Evolutionary conservation across 2,329 filamentous ascomycete genomes (phyloP).

Genomic region (Calonectria pseudoturangicola): DNA sequence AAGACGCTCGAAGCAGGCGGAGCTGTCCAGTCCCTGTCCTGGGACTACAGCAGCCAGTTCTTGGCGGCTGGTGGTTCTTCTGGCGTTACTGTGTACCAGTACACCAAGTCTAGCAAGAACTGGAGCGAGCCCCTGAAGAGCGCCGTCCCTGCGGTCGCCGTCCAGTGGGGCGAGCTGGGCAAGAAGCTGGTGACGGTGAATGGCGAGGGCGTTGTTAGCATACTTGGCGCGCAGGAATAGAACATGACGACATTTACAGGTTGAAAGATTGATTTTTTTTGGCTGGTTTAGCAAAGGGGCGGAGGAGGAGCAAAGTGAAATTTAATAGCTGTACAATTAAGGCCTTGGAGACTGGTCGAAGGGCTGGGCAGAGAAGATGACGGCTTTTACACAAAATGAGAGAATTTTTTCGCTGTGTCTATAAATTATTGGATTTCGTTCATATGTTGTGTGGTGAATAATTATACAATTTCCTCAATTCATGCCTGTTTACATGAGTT

Average conservation of each 20-base stretch:
- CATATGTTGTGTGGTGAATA: background rate
- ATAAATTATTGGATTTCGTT: background rate
- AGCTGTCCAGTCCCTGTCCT: slow-evolving; percentile 84
- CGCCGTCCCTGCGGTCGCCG: slow-evolving; percentile 81
- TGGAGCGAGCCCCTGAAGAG: slow-evolving; percentile 92
- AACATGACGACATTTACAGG: slow-evolving; percentile 28
- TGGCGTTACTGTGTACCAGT: slow-evolving; percentile 91
- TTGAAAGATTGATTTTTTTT: slow-evolving; percentile 19
- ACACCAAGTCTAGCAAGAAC: slow-evolving; percentile 88
- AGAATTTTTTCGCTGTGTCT: slow-evolving; percentile 25
- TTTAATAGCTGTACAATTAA: slow-evolving; percentile 42
- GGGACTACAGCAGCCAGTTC: slow-evolving; percentile 98
- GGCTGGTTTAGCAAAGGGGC: slow-evolving; percentile 1
- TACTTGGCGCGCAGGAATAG: slow-evolving; percentile 76
- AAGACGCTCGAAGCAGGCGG: slow-evolving; percentile 92
- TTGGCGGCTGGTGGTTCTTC: slow-evolving; percentile 87
- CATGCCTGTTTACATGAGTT: too few species aligned
- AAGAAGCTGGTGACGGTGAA: slow-evolving; percentile 85
- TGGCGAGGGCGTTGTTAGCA: slow-evolving; percentile 82
- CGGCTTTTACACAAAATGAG: slow-evolving; percentile 37
- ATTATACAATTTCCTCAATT: background rate
- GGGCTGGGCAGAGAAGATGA: slow-evolving; percentile 32
- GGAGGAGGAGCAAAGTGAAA: slow-evolving; percentile 28
- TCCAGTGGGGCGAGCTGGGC: slow-evolving; percentile 86
- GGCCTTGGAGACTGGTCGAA: slow-evolving; percentile 36